Percentiles rank a stretch among this genome's conserved stretches.
Conservation (phyloP, 495 filamentous ascomycete genomes). For the Haplographium delicatum region DNA sequence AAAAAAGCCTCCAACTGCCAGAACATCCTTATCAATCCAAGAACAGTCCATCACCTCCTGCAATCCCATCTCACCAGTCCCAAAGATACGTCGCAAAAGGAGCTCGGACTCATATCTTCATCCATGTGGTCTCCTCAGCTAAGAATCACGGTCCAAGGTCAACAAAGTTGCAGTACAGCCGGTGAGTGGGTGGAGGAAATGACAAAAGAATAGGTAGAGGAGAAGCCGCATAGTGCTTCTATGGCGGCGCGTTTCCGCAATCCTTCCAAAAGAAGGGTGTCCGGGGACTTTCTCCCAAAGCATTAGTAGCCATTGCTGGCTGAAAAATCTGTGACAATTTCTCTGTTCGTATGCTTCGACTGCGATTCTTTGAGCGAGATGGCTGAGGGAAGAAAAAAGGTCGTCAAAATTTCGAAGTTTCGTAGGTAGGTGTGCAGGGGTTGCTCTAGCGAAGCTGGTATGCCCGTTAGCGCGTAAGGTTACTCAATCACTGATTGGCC, state of each 20-base stretch:
- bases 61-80: conserved; percentile 26
- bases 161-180: conserved; percentile 23
- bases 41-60: conserved; percentile 32
- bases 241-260: conserved; percentile 98
- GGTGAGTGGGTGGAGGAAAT: conserved; percentile 41
- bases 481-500: conserved; percentile 2
- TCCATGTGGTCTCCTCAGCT: conserved; percentile 52
- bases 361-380: conserved; percentile 99
- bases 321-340: conserved; percentile 36
- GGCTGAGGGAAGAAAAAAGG: conserved; percentile 44
- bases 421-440: too few relatives aligned
- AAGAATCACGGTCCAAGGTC: conserved; percentile 10
- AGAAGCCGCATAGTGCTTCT: conserved; percentile 72
- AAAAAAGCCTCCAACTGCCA: conserved; percentile 50
- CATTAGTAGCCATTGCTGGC: conserved; percentile 38
- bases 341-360: conserved; percentile 98
- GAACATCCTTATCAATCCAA: conserved; percentile 25
- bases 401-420: neutral
- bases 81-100: conserved; percentile 33
- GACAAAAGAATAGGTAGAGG: conserved; percentile 55
- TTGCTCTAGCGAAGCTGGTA: neutral
- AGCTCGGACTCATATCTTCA: conserved; percentile 85
- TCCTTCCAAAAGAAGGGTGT: conserved; percentile 63
- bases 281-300: conserved; percentile 99
- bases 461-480: too few relatives aligned